Conservation (phyloP, 78 protist species). For the Guillardia theta region DNA sequence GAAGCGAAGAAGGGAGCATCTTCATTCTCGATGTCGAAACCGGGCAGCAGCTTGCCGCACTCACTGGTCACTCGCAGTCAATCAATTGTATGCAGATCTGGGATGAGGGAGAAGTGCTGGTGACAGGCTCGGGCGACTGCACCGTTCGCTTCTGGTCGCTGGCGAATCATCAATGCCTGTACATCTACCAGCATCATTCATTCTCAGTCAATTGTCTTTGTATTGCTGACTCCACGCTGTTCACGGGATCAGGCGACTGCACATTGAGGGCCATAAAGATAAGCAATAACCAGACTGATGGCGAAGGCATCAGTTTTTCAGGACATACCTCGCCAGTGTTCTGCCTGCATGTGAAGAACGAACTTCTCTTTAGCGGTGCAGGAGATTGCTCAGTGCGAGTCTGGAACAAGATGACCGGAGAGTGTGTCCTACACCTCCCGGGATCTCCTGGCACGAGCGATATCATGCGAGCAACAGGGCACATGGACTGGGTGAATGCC, state of each 20-base stretch:
- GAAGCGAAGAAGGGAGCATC: neutral
- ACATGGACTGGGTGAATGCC: constrained; percentile 25
- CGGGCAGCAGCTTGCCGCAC: neutral
- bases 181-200: neutral
- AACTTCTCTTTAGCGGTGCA: neutral
- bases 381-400: neutral
- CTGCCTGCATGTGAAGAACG: neutral
- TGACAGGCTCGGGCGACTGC: neutral
- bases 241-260: neutral
- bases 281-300: neutral
- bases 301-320: neutral
- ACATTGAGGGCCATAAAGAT: neutral
- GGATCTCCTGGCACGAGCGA: neutral
- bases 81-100: neutral
- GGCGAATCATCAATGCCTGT: neutral
- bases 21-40: neutral
- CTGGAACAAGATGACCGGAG: neutral
- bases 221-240: neutral
- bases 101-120: neutral
- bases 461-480: neutral
- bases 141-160: neutral
- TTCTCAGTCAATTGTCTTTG: neutral
- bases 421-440: neutral
- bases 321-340: constrained; percentile 7
- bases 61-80: neutral